Base-by-base conservation (phyloP, 352 stramenopile genomes). In the Aphanomyces stellatus region DNA sequence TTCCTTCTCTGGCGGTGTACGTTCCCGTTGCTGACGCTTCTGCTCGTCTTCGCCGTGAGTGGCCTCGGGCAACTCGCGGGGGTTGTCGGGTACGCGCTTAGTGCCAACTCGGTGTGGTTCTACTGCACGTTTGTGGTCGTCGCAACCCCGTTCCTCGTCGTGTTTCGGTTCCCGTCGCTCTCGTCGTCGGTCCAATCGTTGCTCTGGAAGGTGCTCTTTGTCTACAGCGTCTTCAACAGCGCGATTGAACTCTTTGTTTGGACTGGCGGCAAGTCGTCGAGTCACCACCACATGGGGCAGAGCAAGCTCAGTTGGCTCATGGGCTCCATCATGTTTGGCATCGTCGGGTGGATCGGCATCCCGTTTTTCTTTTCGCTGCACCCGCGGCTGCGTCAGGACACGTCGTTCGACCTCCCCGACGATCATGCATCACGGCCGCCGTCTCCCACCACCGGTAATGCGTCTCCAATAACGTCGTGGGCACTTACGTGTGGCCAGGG, bases 61-160 rank as follows among this genome's bases (percentile, higher is more conserved):
- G 25, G 31, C 11, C 19, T 64, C 11, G 55, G 55, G 34, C 55
- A 46, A 28, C 35, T 64, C 41, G 40, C 19, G 22, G 55, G 55
- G 5, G 55, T 64, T 83, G 82, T 56, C 17, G 74, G 76, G 24
- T 94, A 94, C 72, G 87, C 81, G 30, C 72, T 90, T 8, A 30
- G 79, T n/a, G 82, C 90, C 27, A 86, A 77, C 13, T 77, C 82
- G 0, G 72, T 90, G 4, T 94, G 85, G 85, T 94, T 90, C 68
- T 79, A 88, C 53, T 82, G 79, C 69, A 89, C 88, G 59, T 78
- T 91, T 28, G 64, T 78, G 46, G 74, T 94, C 4, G 74, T 90
- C 10, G 74, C 79, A n/a, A 78, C 85, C 55, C 85, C 85, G 11
- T 94, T 91, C 61, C 63, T 87, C 46, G 61, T 92, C 30, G 76